Conservation (phyloP, 768 basidiomycete genomes). For the Hypsizygus marmoreus region DNA sequence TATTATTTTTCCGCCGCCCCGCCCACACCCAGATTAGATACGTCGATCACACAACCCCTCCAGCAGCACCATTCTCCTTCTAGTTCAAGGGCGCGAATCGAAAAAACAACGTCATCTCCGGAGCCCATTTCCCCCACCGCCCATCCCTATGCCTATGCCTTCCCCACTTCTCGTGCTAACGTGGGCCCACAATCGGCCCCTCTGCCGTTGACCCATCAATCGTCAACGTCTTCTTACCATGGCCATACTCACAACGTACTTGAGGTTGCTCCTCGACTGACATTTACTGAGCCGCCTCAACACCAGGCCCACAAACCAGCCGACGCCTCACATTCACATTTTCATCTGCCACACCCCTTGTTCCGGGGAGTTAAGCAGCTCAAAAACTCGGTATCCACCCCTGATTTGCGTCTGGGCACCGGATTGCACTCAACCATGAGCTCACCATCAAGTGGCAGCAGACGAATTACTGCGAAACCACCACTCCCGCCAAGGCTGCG, state of each 20-base stretch:
- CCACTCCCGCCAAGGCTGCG: constrained; percentile 36
- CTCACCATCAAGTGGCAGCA: constrained; percentile 1
- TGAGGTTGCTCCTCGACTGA: constrained; percentile 29
- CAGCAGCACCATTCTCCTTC: constrained; percentile 9
- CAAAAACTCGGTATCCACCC: constrained; percentile 64
- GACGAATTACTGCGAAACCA: constrained; percentile 3
- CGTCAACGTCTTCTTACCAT: constrained; percentile 4
- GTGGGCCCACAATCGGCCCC: constrained; percentile 16
- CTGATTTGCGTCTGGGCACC: constrained; percentile 49
- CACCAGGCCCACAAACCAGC: constrained; percentile 9
- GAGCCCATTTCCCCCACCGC: constrained; percentile 19
- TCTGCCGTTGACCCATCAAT: constrained; percentile 10
- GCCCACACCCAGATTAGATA: background rate
- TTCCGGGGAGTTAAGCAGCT: constrained; percentile 28
- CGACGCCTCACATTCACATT: constrained; percentile 4
- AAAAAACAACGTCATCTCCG: constrained; percentile 14
- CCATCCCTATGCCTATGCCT: constrained; percentile 22
- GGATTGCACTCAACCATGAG: background rate
- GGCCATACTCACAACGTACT: too few species aligned
- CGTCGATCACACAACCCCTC: constrained; percentile 9
- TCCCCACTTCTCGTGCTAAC: constrained; percentile 22
- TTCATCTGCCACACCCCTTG: constrained; percentile 2
- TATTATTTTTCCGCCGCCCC: constrained; percentile 38
- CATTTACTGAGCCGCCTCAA: constrained; percentile 25
- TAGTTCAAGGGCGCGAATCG: background rate